Evolutionary conservation across 441 rosid species (phyloP).

Genomic region (Theobroma grandiflorum): DNA sequence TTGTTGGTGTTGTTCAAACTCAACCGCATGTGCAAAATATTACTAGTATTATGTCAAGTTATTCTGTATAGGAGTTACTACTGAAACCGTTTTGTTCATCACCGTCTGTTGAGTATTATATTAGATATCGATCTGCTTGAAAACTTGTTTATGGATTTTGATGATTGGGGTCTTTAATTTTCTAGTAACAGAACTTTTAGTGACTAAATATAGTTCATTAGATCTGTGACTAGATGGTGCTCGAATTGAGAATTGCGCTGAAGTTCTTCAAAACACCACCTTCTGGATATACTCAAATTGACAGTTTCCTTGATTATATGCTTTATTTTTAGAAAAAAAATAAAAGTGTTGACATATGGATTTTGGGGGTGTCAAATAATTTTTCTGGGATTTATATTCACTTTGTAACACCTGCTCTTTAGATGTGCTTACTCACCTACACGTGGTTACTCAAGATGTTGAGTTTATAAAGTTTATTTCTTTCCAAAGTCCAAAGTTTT

Average conservation of each 20-base stretch:
- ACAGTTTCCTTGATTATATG: neutral
- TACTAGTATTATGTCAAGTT: neutral
- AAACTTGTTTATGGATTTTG: constrained; percentile 16
- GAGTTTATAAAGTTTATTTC: neutral
- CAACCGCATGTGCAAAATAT: neutral
- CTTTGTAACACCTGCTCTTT: neutral
- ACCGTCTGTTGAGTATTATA: neutral
- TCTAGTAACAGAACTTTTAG: neutral
- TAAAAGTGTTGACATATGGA: neutral
- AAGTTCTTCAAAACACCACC: neutral
- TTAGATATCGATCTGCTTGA: neutral
- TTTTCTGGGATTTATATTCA: neutral
- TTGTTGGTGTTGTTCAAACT: neutral
- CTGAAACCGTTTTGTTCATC: neutral
- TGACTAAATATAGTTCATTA: neutral
- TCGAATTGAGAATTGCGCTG: neutral
- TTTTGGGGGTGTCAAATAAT: neutral
- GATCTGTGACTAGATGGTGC: neutral
- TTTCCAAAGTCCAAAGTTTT: neutral
- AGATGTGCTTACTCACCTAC: neutral
- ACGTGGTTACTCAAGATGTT: neutral
- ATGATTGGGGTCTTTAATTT: neutral
- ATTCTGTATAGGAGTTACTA: neutral
- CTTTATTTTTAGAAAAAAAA: neutral
- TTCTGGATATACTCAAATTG: neutral